Base-by-base conservation (phyloP, 306 rosid species). In the Vigna trinervia region DNA sequence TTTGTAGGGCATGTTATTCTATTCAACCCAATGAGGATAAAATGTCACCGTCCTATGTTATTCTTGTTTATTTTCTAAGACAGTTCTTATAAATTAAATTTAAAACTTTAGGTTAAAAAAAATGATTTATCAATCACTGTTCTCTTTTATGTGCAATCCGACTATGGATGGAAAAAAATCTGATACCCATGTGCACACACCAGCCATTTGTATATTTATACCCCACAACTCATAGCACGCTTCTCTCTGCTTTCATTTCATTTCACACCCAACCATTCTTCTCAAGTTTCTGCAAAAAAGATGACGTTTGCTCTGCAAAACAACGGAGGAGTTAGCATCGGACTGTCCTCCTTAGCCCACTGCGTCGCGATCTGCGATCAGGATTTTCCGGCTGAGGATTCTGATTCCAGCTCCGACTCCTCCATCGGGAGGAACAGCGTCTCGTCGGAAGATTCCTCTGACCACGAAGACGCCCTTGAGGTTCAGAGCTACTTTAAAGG, bases 361-460 rank as follows among this genome's bases (percentile, higher is more conserved):
- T 85, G 81, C 34, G 68, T 34, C 11, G 71, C 91, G 84, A 86
- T 88, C 87, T 80, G 80, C 82, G 88, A 85, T 81, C 86, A 75
- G 46, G 81, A 85, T 70, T 78, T 75, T 68, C 72, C 19, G 9
- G 77, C 43, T 9, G 88, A 69, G 2, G 95, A 88, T 67, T 80
- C 81, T 12, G 94, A 89, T 66, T 84, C 91, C n/a, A 74, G 88
- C 46, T 84, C 84, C 79, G 80, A 84, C 2, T 84, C 97, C 10
- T 92, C 97, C 39, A 69, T 92, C 26, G 96, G 97, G 0, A 78
- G 86, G 59, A 90, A 90, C 60, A 88, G 92, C 71, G 84, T 57
- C 51, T 76, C 81, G 13, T 90, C 92, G 26, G 87, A 67, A 43
- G 86, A 80, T 20, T 87, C 88, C 22, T 91, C 88, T 8, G 89